Base-by-base conservation (phyloP, 768 basidiomycete genomes). In the Coprinellus micaceus region DNA sequence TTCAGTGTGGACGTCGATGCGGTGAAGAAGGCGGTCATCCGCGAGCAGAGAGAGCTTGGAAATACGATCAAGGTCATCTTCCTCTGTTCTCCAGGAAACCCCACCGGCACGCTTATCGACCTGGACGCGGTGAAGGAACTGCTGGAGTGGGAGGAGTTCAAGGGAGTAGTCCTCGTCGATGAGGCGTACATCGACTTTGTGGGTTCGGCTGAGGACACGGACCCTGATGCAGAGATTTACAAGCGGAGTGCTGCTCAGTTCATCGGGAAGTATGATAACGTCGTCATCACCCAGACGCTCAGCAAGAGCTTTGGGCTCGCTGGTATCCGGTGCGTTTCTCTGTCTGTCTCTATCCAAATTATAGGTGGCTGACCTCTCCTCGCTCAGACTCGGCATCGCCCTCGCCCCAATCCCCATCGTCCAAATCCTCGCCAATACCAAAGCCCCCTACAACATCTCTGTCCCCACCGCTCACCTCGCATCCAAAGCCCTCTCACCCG, bases 131-230 rank as follows among this genome's bases (percentile, higher is more conserved):
- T 98, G 57, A 80, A 83, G 1, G 64, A 79, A 10, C 70, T 98
- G 15, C 75, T 96, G 24, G 86, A 94, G 28, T 90, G 90, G 69
- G 79, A 84, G 9, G 76, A 77, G 0, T 98, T 91, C 81, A 91
- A 86, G 62, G 97, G 97, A 7, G 84, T 99, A 58, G 86, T 98
- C 37, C 80, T 96, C 26, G 86, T 98, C 4, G 97, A 99, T 66
- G 97, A 99, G 69, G 97, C 97, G 0, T 98, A 99, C 72, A 89
- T 98, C 67, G 97, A 99, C 69, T 99, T 98, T 64, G 83, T 89
- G 0, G 79, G 78, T 0, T 68, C 77, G 10, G 40, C 30, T 15
- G 63, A 67, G 26, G 61, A 62, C 1, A 41, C 63, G 9, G 77
- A 75, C 17, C 71, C 78, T 26, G 89, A 86, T 41, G 90, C 92